Evolutionary conservation across 2,329 filamentous ascomycete species (phyloP).

Genomic region (Rosellinia necatrix): DNA sequence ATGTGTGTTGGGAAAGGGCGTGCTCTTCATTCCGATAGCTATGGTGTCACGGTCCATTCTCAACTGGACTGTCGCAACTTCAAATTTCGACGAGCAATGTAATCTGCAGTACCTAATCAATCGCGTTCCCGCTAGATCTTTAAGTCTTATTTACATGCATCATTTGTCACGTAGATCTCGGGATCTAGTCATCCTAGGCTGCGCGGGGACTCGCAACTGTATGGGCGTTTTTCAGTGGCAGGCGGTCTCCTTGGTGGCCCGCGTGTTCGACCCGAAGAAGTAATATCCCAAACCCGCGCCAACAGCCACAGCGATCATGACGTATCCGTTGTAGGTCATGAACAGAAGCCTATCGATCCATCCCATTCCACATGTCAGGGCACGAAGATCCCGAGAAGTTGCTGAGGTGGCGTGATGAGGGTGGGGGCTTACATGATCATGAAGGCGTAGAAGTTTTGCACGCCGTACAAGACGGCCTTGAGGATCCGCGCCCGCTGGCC

Average conservation of each 20-base stretch:
- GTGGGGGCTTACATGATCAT: slow-evolving; percentile 88
- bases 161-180: not conserved
- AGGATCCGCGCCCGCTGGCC: slow-evolving; percentile 73
- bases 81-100: not conserved
- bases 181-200: no score
- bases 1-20: no score
- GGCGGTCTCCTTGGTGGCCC: slow-evolving; percentile 81
- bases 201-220: not conserved
- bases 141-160: not conserved
- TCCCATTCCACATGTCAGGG: not conserved
- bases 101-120: not conserved
- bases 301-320: slow-evolving; percentile 89
- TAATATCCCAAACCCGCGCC: slow-evolving; percentile 90
- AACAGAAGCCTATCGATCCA: slow-evolving; percentile 76
- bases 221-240: slow-evolving; percentile 67
- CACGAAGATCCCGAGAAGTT: not conserved
- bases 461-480: slow-evolving; percentile 82
- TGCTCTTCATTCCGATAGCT: not conserved
- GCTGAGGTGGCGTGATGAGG: not conserved
- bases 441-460: slow-evolving; percentile 98
- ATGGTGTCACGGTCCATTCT: not conserved
- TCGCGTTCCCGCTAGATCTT: not conserved
- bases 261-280: slow-evolving; percentile 72
- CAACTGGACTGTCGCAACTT: not conserved
- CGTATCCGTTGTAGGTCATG: slow-evolving; percentile 99